phyloP scores from a whole-genome alignment of 176 grass and related monocot genomes.

The Triticum urartu region DNA sequence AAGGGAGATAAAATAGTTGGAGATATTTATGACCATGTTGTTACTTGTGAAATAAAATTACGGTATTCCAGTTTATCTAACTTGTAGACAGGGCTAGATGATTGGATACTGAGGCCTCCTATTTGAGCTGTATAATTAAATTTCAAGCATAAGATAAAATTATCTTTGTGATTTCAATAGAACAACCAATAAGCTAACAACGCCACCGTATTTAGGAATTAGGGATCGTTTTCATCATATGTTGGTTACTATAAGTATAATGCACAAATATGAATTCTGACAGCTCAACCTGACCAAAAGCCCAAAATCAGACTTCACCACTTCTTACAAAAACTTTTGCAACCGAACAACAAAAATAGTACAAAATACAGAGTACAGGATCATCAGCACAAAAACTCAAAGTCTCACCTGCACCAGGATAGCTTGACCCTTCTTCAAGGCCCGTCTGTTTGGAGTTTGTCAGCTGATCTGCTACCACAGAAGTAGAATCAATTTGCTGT shows the following conservation, averaged over 20 bases:
- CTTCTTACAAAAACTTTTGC: not conserved
- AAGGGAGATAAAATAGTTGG: not conserved
- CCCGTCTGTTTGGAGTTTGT: not conserved
- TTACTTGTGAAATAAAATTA: not conserved
- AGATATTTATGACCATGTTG: not conserved
- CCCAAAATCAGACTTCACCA: not conserved
- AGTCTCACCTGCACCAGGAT: constrained; percentile 30
- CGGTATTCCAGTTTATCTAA: not conserved
- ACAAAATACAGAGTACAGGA: constrained; percentile 4
- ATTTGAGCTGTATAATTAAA: not conserved
- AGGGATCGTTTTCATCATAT: not conserved
- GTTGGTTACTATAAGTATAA: not conserved
- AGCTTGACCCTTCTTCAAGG: not conserved
- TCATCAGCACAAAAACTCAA: not conserved
- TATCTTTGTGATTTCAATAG: not conserved
- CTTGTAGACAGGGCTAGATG: not conserved
- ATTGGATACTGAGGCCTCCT: not conserved
- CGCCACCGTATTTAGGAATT: not conserved
- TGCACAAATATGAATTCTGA: constrained; percentile 2
- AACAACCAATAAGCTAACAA: not conserved
- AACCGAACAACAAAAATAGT: not conserved
- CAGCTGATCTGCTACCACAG: constrained; percentile 20
- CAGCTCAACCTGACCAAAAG: constrained; percentile 1
- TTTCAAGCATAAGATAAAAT: not conserved
- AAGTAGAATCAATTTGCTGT: constrained; percentile 25